Percentiles rank a stretch among this genome's conserved stretches.
Conservation (phyloP, 2,329 filamentous ascomycete genomes). For the Alternaria conjuncta region DNA sequence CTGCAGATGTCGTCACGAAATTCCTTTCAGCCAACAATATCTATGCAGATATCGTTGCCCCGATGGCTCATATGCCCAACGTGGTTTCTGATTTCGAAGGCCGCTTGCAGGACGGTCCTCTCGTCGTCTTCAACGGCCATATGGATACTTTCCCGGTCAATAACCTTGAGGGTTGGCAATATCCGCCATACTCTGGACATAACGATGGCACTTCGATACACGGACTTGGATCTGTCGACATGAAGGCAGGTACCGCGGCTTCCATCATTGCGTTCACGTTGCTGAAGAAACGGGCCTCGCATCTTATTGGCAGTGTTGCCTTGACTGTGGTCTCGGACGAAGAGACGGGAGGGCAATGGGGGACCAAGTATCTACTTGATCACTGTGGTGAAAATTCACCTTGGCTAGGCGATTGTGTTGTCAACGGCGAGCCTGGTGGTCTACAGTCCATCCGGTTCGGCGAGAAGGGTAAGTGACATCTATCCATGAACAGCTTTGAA, state of each 20-base stretch:
- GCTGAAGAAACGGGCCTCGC: background rate
- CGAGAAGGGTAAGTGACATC: background rate
- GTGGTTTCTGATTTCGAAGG: background rate
- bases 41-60: background rate
- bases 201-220: background rate
- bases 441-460: background rate
- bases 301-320: background rate
- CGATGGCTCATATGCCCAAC: background rate
- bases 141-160: background rate
- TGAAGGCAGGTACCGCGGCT: background rate
- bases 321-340: background rate
- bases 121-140: background rate
- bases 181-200: background rate
- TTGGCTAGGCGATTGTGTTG: background rate
- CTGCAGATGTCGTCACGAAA: background rate
- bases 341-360: background rate
- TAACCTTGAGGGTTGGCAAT: background rate
- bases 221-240: background rate
- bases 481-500: background rate
- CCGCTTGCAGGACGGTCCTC: background rate
- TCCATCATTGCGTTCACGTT: background rate
- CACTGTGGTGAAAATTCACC: background rate
- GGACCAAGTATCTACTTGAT: background rate
- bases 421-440: background rate
- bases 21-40: background rate